Percentiles rank a stretch among this genome's conserved stretches.
Conservation (phyloP, 1,139 yeast species). For the Yarrowia galli region DNA sequence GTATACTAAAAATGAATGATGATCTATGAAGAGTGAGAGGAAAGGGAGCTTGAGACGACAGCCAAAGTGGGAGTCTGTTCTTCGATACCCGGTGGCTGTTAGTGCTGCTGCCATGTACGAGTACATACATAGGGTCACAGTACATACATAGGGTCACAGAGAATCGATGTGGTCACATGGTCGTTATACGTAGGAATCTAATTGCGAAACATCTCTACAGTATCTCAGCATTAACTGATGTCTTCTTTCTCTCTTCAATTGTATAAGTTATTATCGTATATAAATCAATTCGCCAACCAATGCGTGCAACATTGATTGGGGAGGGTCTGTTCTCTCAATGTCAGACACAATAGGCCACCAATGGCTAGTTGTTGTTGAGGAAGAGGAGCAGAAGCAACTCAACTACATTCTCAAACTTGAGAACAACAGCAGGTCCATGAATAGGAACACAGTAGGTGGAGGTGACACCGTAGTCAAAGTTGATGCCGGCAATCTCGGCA, state of each 20-base stretch:
- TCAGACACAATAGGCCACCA: no score
- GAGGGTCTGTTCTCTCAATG: not conserved
- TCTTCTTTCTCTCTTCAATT: no score
- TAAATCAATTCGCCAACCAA: not conserved
- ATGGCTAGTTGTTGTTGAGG: not conserved
- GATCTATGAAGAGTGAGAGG: not conserved
- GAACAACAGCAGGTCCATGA: conserved; percentile 20
- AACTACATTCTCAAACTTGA: conserved; percentile 14
- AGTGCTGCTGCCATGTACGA: no score
- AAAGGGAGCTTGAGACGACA: no score
- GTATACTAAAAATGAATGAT: not conserved
- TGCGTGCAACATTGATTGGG: conserved; percentile 2
- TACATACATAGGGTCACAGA: no score
- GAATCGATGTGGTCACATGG: no score
- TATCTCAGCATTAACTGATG: no score
- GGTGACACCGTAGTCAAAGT: conserved; percentile 28
- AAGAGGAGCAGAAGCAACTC: conserved; percentile 20
- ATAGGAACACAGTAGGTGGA: conserved; percentile 19
- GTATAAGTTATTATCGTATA: not conserved
- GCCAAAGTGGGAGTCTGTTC: no score
- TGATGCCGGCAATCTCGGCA: conserved; percentile 7
- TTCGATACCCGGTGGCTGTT: no score
- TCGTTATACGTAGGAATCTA: no score
- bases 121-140: no score
- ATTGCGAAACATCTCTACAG: no score